A percentile compares a stretch with the other conserved stretches of the same genome.
phyloP scores from a whole-genome alignment of 2,329 filamentous ascomycete genomes.

The Sclerotinia trifoliorum region DNA sequence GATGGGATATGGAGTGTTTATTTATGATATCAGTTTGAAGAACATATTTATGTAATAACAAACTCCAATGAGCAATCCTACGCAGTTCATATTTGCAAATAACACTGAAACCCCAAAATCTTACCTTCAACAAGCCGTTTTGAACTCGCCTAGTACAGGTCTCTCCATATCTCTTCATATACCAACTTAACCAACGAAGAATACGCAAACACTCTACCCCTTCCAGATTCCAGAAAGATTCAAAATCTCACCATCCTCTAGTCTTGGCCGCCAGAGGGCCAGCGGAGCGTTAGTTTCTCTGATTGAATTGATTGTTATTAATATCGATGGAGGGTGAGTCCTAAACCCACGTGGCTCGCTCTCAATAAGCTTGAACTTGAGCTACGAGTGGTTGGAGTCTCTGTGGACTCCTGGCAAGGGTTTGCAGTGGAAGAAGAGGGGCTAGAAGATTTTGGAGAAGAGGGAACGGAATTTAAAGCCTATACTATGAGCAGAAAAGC shows the following conservation, averaged over 20 bases:
- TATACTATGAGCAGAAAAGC: not conserved
- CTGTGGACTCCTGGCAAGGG: not conserved
- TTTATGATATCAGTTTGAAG: constrained; percentile 19
- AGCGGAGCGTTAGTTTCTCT: not conserved
- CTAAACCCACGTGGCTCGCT: not conserved
- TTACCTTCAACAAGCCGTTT: not conserved
- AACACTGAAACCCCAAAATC: not conserved
- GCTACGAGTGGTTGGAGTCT: not conserved
- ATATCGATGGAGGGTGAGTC: not conserved
- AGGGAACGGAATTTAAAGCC: not conserved
- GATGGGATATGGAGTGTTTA: constrained; percentile 26
- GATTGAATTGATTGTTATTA: not conserved
- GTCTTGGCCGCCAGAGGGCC: not conserved
- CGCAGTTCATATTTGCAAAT: not conserved
- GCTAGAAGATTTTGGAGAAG: not conserved
- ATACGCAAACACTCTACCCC: not conserved
- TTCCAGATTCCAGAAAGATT: not conserved
- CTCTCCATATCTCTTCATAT: not conserved
- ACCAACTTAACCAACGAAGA: not conserved
- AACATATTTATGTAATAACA: not conserved
- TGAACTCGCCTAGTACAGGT: not conserved
- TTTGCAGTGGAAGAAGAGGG: not conserved
- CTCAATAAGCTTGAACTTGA: not conserved
- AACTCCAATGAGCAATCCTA: not conserved
- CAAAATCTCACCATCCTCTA: not conserved